Evolutionary conservation across 1,284 basidiomycete species (phyloP), one percentile per base, ranked within the genome.

Genomic region (Leccinum fuscescens): DNA sequence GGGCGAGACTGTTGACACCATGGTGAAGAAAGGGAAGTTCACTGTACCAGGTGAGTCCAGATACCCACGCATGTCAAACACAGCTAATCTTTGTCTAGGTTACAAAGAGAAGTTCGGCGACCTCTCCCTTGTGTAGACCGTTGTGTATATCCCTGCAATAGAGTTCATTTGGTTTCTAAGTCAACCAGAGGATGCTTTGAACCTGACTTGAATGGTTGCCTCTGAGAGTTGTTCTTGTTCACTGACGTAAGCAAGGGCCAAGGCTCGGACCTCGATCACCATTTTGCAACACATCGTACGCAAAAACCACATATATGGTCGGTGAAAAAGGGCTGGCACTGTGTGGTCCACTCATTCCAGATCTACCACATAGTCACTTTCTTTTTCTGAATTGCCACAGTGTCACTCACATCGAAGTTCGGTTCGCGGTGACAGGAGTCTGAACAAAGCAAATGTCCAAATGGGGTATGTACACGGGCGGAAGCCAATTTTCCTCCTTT

Each of bases 21-120:
- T 98, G 95, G 78, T 98, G 72, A 90, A 93, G 86, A 97, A 99
- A 83, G 97, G 97, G 78, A 98, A 98, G 82, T 99, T 94, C 92
- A 92, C 90, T 73, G 94, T 97, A 61, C 94, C 95, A 70, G 93
- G 93, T 85, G 75, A 68, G 84, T n/a, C 9, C 1, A 62, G 29
- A 15, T 12, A 27, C 3, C 11, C 20, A 55, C 24, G 11, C 54
- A 42, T 52, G 50, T 35, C 46, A 53, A 54, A 37, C 31, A 24
- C 39, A n/a, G 24, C 54, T 62, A 56, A 59, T 52, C 57, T 49
- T 58, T 61, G 48, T 59, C 57, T 67, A 90, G 90, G 90, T 37
- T 92, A 92, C 84, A 90, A 91, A 82, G 94, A 96, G 83, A 94
- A 93, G 81, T 96, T 94, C 76, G 93, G 93, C 73, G 90, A 94